Evolutionary conservation across 2,329 filamentous ascomycete species (phyloP), one percentile per base, ranked within the genome.

Genomic region (Paracamarosporium sp.): DNA sequence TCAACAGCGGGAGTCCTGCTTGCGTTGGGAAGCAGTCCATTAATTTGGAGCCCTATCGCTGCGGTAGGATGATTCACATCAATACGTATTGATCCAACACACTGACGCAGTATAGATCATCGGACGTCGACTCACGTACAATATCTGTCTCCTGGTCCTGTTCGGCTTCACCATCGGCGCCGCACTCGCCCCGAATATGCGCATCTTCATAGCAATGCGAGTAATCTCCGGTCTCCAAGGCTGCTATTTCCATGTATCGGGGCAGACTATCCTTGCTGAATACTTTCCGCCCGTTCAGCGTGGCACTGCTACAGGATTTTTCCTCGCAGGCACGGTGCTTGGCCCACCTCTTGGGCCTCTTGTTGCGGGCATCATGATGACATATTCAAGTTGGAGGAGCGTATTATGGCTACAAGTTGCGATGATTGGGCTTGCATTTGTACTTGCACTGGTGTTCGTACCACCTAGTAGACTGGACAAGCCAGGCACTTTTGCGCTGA

Each of bases 281-380:
- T 65, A 62, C 22, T 66, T 68, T 17, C 62, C 62, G 40, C 63
- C 65, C 3, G 64, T 68, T 30, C 76, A 81, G 59, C 56, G 77
- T 40, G 79, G 79, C n/a, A 80, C 76, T 1, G 79, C 79, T 4
- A 73, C 77, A 2, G 79, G 78, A 0, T 79, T 77, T 59, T 79
- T 81, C 53, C 76, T 81, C 69, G 69, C 73, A 31, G 79, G 79
- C 5, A 77, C 74, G 2, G 77, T 81, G 9, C 67, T 73, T 47
- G 80, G 80, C 0, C 78, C 79, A 55, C 78, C 79, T 12, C 67
- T 80, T 63, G 73, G 72, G 1, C 73, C 73, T 8, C 65, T 68
- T 35, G 55, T 43, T 9, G 71, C 67, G 13, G 73, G 72, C 22
- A 66, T 74, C 11, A 72, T 76, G 36, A 64, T 70, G 2, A 69